Conservation (phyloP, 108 stramenopile species). For the Schizochytrium sp. region DNA sequence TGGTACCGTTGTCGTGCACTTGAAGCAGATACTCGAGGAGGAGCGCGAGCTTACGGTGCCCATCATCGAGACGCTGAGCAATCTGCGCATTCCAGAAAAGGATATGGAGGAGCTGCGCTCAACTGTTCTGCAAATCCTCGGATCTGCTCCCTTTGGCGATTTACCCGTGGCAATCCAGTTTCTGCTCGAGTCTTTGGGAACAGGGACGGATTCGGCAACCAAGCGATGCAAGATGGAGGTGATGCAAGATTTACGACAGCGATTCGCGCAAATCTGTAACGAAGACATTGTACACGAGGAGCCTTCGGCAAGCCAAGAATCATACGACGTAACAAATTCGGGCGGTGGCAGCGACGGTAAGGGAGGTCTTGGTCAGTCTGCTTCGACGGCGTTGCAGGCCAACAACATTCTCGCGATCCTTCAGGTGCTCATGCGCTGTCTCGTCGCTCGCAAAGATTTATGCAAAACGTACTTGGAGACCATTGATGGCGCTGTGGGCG, state of each 20-base stretch:
- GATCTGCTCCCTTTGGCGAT: not conserved
- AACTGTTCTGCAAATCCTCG: not conserved
- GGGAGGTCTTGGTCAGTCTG: not conserved
- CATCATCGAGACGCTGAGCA: not conserved
- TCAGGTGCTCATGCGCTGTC: not conserved
- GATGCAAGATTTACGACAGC: not conserved
- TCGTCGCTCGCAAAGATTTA: not conserved
- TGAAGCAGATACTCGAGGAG: not conserved
- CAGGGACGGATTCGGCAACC: not conserved
- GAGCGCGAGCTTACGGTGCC: not conserved
- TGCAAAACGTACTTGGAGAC: not conserved
- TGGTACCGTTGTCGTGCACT: not conserved
- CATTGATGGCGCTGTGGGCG: not conserved
- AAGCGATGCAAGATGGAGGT: not conserved
- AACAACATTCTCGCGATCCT: not conserved
- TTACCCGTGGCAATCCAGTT: conserved; percentile 5
- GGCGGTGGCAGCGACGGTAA: not conserved
- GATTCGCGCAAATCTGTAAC: not conserved
- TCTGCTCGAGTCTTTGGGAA: not conserved
- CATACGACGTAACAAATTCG: not conserved
- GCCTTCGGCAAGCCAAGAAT: not conserved
- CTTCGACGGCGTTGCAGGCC: not conserved
- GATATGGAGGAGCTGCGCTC: not conserved
- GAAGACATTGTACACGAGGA: not conserved
- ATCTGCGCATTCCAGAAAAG: not conserved